These are phyloP conservation scores for Sporothrix inflata DNA, from an alignment of 2,329 filamentous ascomycete genomes.

Conservation along the genomic window DNA sequence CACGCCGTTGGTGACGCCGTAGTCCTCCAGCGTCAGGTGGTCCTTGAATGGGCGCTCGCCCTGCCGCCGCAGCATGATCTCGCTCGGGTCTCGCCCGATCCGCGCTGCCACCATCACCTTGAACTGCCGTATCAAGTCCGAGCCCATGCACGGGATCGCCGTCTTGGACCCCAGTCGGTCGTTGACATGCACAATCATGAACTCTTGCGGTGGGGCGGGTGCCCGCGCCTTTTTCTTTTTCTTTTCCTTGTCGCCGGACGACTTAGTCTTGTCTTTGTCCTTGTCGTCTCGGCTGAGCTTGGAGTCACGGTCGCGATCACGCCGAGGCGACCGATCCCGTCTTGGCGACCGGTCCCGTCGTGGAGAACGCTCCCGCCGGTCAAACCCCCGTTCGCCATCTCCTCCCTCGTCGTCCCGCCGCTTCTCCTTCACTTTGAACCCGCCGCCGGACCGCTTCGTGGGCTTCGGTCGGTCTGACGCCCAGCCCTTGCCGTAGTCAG, in stretches of 20 bases:
- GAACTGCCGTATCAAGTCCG: slow-evolving; percentile 81
- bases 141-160: slow-evolving; percentile 84
- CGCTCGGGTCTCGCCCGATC: slow-evolving; percentile 85
- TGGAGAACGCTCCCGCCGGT: slow-evolving; percentile 40
- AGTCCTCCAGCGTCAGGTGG: slow-evolving; percentile 82
- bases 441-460: slow-evolving; percentile 42
- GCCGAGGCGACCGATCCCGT: slow-evolving; percentile 31
- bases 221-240: slow-evolving; percentile 55
- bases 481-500: slow-evolving; percentile 37
- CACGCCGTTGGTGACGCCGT: slow-evolving; percentile 91
- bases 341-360: slow-evolving; percentile 36
- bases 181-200: slow-evolving; percentile 93
- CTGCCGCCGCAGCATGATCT: slow-evolving; percentile 90
- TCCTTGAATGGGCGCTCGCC: slow-evolving; percentile 95
- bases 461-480: slow-evolving; percentile 39
- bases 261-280: slow-evolving; percentile 34
- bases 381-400: slow-evolving; percentile 43
- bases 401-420: slow-evolving; percentile 50
- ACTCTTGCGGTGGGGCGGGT: slow-evolving; percentile 27
- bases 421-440: slow-evolving; percentile 64
- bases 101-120: slow-evolving; percentile 89
- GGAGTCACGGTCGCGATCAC: slow-evolving; percentile 30
- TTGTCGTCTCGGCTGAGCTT: slow-evolving; percentile 22
- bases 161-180: slow-evolving; percentile 96
- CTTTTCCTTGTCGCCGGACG: slow-evolving; percentile 25